Base-by-base conservation (phyloP, 306 rosid species). In the Fagus sylvatica region DNA sequence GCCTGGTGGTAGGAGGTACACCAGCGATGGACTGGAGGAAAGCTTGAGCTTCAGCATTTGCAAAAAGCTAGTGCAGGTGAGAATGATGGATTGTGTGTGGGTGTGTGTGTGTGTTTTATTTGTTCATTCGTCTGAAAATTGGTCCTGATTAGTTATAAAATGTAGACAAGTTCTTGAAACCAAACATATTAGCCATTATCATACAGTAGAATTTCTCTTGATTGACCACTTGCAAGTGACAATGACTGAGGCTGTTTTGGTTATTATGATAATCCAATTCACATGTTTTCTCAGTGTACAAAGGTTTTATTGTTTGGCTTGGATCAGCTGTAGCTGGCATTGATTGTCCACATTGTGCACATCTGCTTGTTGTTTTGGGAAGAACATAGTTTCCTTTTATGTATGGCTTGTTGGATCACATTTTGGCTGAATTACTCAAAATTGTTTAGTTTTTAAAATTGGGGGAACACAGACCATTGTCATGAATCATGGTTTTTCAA, bases 51-150 rank as follows among this genome's bases (percentile, higher is more conserved):
- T 96, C 89, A 86, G 79, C 78, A 86, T 93, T 59, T 96, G 99
- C 92, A 88, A 88, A 88, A 91, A 81, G 84, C 89, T 96, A 30
- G 99, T 93, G 67, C 97, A 96, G 98, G 99, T 96, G 82, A 84
- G 93, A 48, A 19, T 78, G 56, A 22, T 78, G 22, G 57, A 69
- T 43, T 41, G 12, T 71, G 51, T 65, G 69, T 66, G 46, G 79
- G 19, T 48, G n/a, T 59, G 36, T 37, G 12, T 36, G 39, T 71
- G 6, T 39, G 33, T 37, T 34, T 2, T 33, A 19, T 78, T 34
- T 7, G 42, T 51, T 42, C 22, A 6, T 17, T 70, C 42, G 6
- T 19, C 7, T 7, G 15, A 46, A 1, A 37, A 19, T 15, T 33
- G 60, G 69, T 32, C 75, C 46, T 32, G 68, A 5, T 76, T 36